Evolutionary conservation across 345 rosid genomes (phyloP), one percentile per base, ranked within the genome.

Genomic region (Salix suchowensis): DNA sequence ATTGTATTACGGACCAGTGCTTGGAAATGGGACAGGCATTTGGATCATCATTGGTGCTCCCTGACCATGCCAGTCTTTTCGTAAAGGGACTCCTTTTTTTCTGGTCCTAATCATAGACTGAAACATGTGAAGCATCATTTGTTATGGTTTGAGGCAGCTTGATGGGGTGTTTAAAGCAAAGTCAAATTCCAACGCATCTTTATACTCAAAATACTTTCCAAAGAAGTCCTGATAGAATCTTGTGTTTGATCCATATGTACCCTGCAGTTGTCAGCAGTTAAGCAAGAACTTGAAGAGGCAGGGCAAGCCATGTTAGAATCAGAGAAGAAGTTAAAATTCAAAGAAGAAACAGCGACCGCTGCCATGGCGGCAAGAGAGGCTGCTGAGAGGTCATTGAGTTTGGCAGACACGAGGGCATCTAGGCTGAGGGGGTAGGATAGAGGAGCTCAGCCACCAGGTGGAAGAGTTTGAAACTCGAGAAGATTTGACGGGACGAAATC

Each of bases 301-400:
- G 89, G 86, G 69, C 94, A 87, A 76, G 87, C 88, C 60, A 70
- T 92, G 82, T 67, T 71, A 79, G 99, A 96, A 72, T 91, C 87
- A 15, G 97, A 88, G 84, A 96, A 91, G 87, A 94, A 94, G 90
- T 83, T 96, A 67, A 96, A 86, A 86, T 92, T 89, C 83, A 94
- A 94, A 83, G 98, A 96, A 87, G 97, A 96, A 85, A 96, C 96
- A 1, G 98, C 98, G 2, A 85, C 87, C 10, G 98, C 99, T 7
- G 97, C 99, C 64, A 96, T 96, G 97, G 93, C 94, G 18, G 99
- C 98, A 32, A 94, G 99, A 80, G 99, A 94, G 74, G 99, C 99
- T 46, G 99, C 99, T 34, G 99, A 92, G 88, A 90, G 89, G 81
- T 96, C 99, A 13, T 85, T 96, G 84, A 85, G 85, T 72, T 77